These are phyloP conservation scores for Aspergillus sp. DNA, from an alignment of 2,329 filamentous ascomycete genomes.

Conservation along the genomic window DNA sequence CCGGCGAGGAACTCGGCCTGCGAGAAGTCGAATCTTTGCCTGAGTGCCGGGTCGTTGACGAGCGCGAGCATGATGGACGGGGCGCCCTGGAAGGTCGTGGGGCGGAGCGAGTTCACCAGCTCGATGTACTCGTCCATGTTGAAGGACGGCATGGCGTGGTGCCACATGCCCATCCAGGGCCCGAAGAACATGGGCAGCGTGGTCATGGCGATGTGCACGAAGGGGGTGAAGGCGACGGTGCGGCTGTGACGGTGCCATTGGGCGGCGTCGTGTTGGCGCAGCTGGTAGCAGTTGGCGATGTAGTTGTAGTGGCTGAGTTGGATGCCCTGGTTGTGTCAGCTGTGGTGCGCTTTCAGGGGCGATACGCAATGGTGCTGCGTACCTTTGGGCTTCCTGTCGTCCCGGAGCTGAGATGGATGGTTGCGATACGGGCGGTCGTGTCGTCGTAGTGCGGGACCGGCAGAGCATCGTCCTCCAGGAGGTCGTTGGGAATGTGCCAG, in stretches of 20 bases:
- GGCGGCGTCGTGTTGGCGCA: background rate
- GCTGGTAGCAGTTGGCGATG: constrained; percentile 2
- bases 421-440: background rate
- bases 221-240: background rate
- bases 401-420: constrained; percentile 1
- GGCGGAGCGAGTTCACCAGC: background rate
- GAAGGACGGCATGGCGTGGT: constrained; percentile 3
- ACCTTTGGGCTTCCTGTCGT: constrained; percentile 1
- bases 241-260: background rate
- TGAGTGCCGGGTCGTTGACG: background rate
- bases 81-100: background rate
- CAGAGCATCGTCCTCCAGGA: background rate
- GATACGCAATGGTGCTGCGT: background rate
- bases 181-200: background rate
- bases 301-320: constrained; percentile 3
- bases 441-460: constrained; percentile 1
- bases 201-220: constrained; percentile 2
- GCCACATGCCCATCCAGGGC: background rate
- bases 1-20: background rate
- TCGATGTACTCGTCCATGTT: background rate
- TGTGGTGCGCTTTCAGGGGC: too few species aligned
- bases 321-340: background rate
- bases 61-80: background rate
- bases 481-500: background rate
- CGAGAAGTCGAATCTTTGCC: background rate